These are phyloP conservation scores for Penicillium sp. DNA, from an alignment of 2,329 filamentous ascomycete genomes.

Conservation along the genomic window DNA sequence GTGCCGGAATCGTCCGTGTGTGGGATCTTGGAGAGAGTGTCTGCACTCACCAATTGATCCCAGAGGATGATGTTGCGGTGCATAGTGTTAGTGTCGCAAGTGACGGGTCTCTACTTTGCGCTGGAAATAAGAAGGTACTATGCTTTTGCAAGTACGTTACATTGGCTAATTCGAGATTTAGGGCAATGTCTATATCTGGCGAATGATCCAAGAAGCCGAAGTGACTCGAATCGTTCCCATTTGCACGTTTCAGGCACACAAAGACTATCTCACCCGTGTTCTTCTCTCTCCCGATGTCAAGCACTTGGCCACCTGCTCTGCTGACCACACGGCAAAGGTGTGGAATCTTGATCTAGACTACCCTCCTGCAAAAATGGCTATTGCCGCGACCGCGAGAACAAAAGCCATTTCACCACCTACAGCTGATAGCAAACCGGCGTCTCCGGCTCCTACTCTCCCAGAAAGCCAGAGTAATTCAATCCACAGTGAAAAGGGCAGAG, in stretches of 20 bases:
- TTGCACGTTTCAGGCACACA: slow-evolving; percentile 87
- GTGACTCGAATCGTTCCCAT: slow-evolving; percentile 83
- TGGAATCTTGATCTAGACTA: slow-evolving; percentile 85
- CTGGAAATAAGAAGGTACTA: slow-evolving; percentile 85
- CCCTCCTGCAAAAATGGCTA: slow-evolving; percentile 44
- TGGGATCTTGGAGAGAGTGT: slow-evolving; percentile 98
- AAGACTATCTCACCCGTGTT: slow-evolving; percentile 89
- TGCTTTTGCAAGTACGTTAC: not conserved
- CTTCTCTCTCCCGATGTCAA: slow-evolving; percentile 92
- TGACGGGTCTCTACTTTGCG: slow-evolving; percentile 89
- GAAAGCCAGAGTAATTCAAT: slow-evolving; percentile 29
- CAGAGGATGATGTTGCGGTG: slow-evolving; percentile 92
- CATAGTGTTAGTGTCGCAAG: slow-evolving; percentile 95
- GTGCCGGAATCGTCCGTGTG: slow-evolving; percentile 87
- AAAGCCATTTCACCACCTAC: slow-evolving; percentile 22
- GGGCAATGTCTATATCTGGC: slow-evolving; percentile 98
- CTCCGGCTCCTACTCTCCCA: slow-evolving; percentile 24
- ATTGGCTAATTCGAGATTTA: slow-evolving; percentile 42
- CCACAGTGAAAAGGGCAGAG: slow-evolving; percentile 29
- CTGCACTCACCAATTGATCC: slow-evolving; percentile 93
- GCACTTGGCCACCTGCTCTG: slow-evolving; percentile 90
- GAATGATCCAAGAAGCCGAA: slow-evolving; percentile 81
- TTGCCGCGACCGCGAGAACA: slow-evolving; percentile 28
- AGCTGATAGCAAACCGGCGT: slow-evolving; percentile 21
- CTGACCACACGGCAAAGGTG: slow-evolving; percentile 93